Evolutionary conservation across 2,329 filamentous ascomycete species (phyloP).

Genomic region (Fusarium proliferatum): DNA sequence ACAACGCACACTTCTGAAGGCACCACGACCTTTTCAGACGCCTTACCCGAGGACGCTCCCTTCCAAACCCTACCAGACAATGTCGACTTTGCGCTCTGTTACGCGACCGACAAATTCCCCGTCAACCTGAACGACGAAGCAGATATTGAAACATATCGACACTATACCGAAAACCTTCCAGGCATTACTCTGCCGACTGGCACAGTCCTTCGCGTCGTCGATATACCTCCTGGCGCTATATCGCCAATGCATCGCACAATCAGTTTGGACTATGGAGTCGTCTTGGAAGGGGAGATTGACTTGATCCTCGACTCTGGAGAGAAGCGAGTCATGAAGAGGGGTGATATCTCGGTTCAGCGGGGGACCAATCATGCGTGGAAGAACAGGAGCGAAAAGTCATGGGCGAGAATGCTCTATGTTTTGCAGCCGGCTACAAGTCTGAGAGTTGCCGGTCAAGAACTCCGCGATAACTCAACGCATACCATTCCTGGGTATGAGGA

Average conservation of each 20-base stretch:
- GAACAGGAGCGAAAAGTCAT: neutral
- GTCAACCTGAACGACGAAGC: neutral
- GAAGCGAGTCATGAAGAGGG: neutral
- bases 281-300: neutral
- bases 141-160: neutral
- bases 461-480: neutral
- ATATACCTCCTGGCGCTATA: neutral
- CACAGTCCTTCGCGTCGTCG: neutral
- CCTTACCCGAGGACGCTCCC: neutral
- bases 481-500: neutral
- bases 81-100: neutral
- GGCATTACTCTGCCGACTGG: neutral
- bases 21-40: neutral
- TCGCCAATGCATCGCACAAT: neutral
- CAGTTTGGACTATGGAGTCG: neutral
- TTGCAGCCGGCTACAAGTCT: neutral
- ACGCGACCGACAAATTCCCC: neutral
- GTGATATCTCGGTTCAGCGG: neutral
- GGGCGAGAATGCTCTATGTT: neutral
- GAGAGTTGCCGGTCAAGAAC: neutral
- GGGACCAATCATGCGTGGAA: neutral
- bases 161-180: neutral
- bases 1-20: neutral
- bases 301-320: neutral
- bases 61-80: slow-evolving; percentile 1